Evolutionary conservation across 768 basidiomycete genomes (phyloP).

Genomic region (Russula virescens): DNA sequence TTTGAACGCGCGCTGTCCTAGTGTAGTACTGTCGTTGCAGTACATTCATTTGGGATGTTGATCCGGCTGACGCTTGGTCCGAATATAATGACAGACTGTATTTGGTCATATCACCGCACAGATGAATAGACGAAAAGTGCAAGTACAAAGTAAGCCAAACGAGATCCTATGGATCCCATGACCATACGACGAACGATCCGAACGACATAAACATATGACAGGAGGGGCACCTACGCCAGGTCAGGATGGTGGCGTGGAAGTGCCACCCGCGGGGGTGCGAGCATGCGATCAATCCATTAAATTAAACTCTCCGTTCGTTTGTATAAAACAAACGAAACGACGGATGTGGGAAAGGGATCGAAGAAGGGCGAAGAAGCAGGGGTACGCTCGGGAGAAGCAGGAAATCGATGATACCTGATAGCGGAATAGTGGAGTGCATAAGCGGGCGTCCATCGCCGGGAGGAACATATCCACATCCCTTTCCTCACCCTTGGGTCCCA

Average conservation of each 20-base stretch:
- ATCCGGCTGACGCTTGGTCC: too few species aligned
- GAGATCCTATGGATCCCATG: not conserved
- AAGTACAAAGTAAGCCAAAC: not conserved
- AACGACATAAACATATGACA: not conserved
- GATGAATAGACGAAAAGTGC: too few species aligned
- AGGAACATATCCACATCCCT: too few species aligned
- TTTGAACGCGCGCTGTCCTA: not conserved
- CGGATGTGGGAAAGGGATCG: conserved; percentile 1
- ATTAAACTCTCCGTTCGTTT: conserved; percentile 11
- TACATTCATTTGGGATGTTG: too few species aligned
- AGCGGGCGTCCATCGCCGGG: not conserved
- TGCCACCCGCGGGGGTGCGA: conserved; percentile 1
- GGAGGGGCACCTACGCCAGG: not conserved
- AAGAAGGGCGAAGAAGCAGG: not conserved
- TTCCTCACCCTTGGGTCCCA: not conserved
- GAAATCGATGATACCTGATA: not conserved
- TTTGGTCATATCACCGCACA: too few species aligned
- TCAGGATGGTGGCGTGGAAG: not conserved
- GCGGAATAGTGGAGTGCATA: not conserved
- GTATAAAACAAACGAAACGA: conserved; percentile 12
- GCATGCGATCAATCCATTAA: not conserved
- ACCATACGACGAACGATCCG: too few species aligned
- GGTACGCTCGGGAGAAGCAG: too few species aligned
- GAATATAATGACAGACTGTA: too few species aligned
- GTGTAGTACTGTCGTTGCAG: too few species aligned